Evolutionary conservation across 805 yeast species (phyloP), one percentile per base, ranked within the genome.

Genomic region (Saccharomycopsis sp.): DNA sequence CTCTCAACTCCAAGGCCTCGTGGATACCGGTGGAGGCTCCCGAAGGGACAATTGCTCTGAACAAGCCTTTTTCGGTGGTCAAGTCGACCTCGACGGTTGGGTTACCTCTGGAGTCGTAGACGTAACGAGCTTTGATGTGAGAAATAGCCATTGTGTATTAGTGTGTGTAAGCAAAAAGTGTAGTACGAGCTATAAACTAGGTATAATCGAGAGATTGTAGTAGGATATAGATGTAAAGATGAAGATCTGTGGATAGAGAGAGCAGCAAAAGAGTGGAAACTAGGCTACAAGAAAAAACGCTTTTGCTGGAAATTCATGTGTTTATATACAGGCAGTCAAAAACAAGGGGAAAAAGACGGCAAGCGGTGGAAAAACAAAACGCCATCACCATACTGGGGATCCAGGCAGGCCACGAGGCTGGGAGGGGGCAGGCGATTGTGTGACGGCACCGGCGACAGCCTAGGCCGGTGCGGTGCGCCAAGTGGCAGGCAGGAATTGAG

Each of bases 1-100:
- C 99, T 83, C 99, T 91, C 77, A 92, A 84, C 82, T 92, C 99
- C 68, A 91, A 80, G 69, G 99, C 99, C 83, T 94, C 99, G 79
- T 90, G 96, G 76, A 88, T 76, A 86, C 99, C 99, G 64, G 99
- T 94, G 72, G 98, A 92, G 67, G 99, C 99, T 80, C 99, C 99
- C 66, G 97, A 91, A 76, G 99, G 99, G 64, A 94, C 99, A 73
- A 92, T 91, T 67, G 98, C 84, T 79, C 97, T 88, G 95, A 90
- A 91, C 65, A 83, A 70, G 72, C 99, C 99, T 72, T 88, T 84
- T 64, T 81, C 92, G 72, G 99, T 92, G 83, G 87, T 80, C 70
- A 92, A 72, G 73, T 94, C 98, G 68, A 94, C 98, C 85, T 94
- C 98, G 70, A 94, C 99, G 68, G 99, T 92, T 80, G 99, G 99